Evolutionary conservation across 352 stramenopile species (phyloP), one percentile per base, ranked within the genome.

Genomic region (Phytophthora cactorum): DNA sequence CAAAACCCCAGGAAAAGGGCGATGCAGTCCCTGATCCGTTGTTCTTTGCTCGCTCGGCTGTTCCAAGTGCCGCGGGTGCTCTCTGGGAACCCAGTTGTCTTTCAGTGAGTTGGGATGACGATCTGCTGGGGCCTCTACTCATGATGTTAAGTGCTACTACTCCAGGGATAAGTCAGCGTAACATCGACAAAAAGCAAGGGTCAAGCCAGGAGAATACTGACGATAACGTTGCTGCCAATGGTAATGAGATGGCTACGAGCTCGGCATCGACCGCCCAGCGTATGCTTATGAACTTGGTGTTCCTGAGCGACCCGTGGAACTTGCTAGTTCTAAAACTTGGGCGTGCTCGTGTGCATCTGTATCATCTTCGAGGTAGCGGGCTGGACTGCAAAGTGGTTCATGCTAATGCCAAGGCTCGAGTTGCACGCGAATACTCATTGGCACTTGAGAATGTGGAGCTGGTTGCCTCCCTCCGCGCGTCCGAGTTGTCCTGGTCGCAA

Each of bases 241-340:
- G 41, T 9, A 49, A 66, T 27, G 61, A 41, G 15, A 17, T 61
- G 5, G 47, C 43, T n/a, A 57, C 56, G 32, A 59, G 47, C 39
- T 61, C 74, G 47, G 27, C 68, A 28, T 54, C 61, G 1, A 57
- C 76, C 27, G 69, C 59, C 28, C 73, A 79, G 34, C 72, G 70
- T 15, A 78, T 87, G 74, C 68, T 87, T 34, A 87, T 87, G 78
- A 87, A 87, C 61, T 57, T 87, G 45, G 76, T 77, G 43, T 87
- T 87, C 46, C 49, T 87, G 51, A 84, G 76, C 29, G 74, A 87
- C 49, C 78, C 76, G 52, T 87, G 76, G 78, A 84, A 82, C 66
- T 79, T 80, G 39, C 51, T 83, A 10, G 68, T 78, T 4, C 59
- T 87, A 59, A 82, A 83, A 52, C 68, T 87, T 52, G 75, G 76